phyloP scores from a whole-genome alignment of 2,329 filamentous ascomycete genomes.

The Trichoderma arundinaceum region DNA sequence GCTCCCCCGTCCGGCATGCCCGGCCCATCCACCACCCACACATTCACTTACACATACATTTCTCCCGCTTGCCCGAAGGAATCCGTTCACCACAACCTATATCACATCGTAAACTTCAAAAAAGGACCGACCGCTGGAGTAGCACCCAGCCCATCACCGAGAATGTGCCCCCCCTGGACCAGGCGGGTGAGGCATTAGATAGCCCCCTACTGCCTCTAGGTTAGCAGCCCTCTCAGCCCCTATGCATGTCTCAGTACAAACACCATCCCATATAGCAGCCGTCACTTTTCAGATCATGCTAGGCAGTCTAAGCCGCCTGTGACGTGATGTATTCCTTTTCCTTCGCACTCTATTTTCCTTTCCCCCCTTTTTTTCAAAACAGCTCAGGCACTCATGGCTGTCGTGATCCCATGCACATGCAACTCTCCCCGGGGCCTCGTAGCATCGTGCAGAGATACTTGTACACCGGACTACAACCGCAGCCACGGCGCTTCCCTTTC shows the following conservation, averaged over 20 bases:
- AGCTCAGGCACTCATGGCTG: background rate
- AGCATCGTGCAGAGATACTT: background rate
- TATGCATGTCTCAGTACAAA: slow-evolving; percentile 26
- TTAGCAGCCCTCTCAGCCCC: slow-evolving; percentile 17
- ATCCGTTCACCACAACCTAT: too few species aligned
- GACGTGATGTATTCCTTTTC: background rate
- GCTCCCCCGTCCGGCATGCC: background rate
- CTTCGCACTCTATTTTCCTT: background rate
- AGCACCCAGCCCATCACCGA: too few species aligned
- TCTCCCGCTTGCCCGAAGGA: background rate
- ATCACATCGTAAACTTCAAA: too few species aligned
- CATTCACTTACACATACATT: background rate
- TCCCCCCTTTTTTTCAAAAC: background rate
- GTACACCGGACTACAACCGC: too few species aligned
- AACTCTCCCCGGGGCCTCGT: background rate
- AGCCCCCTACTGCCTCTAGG: background rate
- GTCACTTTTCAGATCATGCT: background rate
- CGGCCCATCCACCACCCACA: slow-evolving; percentile 2
- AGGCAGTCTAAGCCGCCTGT: background rate
- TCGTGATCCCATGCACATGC: background rate
- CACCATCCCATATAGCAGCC: background rate
- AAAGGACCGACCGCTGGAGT: too few species aligned
- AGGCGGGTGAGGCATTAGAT: background rate
- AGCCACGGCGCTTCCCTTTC: slow-evolving; percentile 18
- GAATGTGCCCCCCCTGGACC: too few species aligned